Percentiles rank a stretch among this genome's conserved stretches.
phyloP scores from a whole-genome alignment of 2,329 filamentous ascomycete species.

The Zalaria sp. region DNA sequence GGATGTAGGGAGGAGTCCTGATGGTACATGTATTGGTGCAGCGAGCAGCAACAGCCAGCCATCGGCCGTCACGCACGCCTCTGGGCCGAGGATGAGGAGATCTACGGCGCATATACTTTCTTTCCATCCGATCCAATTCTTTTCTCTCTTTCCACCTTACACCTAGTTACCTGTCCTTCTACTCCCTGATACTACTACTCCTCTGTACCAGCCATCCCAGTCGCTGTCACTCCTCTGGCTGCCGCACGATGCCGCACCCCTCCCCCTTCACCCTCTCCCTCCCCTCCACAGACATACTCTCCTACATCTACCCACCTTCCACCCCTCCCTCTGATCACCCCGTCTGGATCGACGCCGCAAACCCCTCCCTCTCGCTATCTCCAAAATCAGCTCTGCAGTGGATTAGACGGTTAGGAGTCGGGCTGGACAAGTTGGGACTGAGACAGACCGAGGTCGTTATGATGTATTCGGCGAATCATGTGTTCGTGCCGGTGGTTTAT shows the following conservation, averaged over 20 bases:
- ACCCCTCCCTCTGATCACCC: constrained; percentile 28
- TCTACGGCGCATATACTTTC: no score
- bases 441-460: constrained; percentile 37
- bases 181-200: no score
- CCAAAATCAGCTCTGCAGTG: constrained; percentile 34
- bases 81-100: no score
- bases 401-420: constrained; percentile 37
- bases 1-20: no score
- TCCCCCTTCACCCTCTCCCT: constrained; percentile 35
- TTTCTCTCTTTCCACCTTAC: no score
- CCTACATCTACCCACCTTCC: constrained; percentile 21
- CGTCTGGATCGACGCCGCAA: constrained; percentile 39
- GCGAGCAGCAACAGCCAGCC: no score
- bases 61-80: no score
- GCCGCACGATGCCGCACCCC: constrained; percentile 25
- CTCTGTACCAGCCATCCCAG: no score
- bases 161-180: no score
- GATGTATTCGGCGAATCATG: constrained; percentile 40
- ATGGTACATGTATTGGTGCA: no score
- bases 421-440: constrained; percentile 33
- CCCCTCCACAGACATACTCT: constrained; percentile 29
- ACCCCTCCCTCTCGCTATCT: constrained; percentile 30
- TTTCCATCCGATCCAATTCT: no score
- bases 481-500: constrained; percentile 41
- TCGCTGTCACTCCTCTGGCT: neutral